These are phyloP conservation scores for Salix koriyanagi DNA, from an alignment of 345 rosid species.

Conservation along the genomic window DNA sequence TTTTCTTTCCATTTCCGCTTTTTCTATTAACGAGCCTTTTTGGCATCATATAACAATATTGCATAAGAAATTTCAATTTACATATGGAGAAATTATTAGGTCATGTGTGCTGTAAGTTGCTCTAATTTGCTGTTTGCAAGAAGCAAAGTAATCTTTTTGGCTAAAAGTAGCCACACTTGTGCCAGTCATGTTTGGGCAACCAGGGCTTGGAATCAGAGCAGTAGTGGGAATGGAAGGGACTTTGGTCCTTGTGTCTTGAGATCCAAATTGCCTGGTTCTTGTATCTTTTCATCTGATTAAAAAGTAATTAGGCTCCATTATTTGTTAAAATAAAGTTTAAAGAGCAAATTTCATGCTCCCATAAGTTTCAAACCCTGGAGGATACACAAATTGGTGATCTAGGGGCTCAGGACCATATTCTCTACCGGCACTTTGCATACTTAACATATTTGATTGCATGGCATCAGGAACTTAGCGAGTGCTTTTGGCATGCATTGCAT, in stretches of 20 bases:
- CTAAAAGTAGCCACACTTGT: neutral
- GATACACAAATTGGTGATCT: neutral
- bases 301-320: neutral
- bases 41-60: neutral
- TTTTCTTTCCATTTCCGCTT: neutral
- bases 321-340: neutral
- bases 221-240: neutral
- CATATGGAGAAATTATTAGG: neutral
- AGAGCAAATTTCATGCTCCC: neutral
- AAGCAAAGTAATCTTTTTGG: neutral
- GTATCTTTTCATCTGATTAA: neutral
- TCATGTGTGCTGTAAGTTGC: neutral
- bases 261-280: neutral
- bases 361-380: too few relatives aligned
- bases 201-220: neutral
- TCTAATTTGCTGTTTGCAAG: neutral
- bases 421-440: neutral
- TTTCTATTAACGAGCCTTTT: neutral
- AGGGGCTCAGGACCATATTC: neutral
- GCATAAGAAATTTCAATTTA: neutral
- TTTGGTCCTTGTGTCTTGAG: neutral
- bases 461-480: neutral
- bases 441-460: neutral
- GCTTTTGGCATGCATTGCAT: neutral
- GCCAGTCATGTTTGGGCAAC: neutral